Evolutionary conservation across 768 basidiomycete species (phyloP).

Genomic region (Leccinum arenicola): DNA sequence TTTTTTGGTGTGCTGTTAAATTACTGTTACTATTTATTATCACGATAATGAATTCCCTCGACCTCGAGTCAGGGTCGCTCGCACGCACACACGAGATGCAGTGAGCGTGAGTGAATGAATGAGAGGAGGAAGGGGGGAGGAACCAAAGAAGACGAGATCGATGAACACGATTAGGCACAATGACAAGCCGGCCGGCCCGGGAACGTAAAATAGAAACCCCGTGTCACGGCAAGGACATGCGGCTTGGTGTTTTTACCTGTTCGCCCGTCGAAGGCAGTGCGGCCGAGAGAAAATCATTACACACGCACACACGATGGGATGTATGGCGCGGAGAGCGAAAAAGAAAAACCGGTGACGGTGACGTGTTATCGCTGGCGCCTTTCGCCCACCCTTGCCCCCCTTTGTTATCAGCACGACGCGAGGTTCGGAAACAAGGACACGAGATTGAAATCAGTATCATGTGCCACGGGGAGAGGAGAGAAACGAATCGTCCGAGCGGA

Average conservation of each 20-base stretch:
- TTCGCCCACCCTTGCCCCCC: background rate
- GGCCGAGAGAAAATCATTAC: constrained; percentile 14
- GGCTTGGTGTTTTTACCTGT: background rate
- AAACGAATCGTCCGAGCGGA: background rate
- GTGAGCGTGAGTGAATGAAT: background rate
- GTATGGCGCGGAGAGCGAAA: background rate
- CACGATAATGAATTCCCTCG: background rate
- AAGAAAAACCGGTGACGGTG: constrained; percentile 2
- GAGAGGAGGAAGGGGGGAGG: background rate
- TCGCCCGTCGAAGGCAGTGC: constrained; percentile 1
- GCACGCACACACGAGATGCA: background rate
- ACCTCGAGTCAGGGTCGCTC: background rate
- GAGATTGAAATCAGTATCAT: background rate
- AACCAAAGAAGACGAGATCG: background rate
- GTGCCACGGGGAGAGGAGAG: background rate
- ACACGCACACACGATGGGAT: background rate
- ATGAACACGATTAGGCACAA: background rate
- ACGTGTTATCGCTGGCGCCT: constrained; percentile 8
- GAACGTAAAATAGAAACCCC: background rate
- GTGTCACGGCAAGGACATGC: background rate
- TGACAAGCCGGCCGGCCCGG: background rate
- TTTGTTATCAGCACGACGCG: background rate
- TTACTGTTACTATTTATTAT: background rate
- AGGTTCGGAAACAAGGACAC: background rate
- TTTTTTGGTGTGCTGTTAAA: background rate